A percentile compares a stretch with the other conserved stretches of the same genome.
These are phyloP conservation scores for Farysia itapuensis DNA, from an alignment of 1,284 basidiomycete species.

Conservation along the genomic window DNA sequence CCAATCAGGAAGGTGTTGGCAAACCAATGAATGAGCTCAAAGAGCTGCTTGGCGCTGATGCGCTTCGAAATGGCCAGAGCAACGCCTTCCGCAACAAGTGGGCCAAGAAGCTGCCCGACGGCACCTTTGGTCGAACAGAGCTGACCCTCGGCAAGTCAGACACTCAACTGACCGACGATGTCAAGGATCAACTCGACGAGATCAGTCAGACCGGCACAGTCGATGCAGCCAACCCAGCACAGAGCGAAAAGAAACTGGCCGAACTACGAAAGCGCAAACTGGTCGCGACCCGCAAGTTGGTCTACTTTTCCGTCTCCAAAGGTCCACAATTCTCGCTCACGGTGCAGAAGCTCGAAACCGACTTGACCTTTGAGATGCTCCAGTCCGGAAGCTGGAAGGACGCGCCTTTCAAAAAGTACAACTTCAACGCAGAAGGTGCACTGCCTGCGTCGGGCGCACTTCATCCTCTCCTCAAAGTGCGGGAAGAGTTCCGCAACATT, in stretches of 20 bases:
- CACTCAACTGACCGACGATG: constrained; percentile 41
- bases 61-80: constrained; percentile 71
- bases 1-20: constrained; percentile 39
- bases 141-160: constrained; percentile 26
- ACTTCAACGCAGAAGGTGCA: constrained; percentile 94
- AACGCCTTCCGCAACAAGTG: constrained; percentile 97
- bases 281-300: constrained; percentile 69
- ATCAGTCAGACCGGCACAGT: constrained; percentile 74
- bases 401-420: constrained; percentile 87
- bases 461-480: constrained; percentile 94
- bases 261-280: constrained; percentile 87
- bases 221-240: constrained; percentile 66
- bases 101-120: constrained; percentile 87
- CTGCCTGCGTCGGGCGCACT: constrained; percentile 85
- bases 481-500: constrained; percentile 96
- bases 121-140: constrained; percentile 76
- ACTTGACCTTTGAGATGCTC: constrained; percentile 93
- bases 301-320: constrained; percentile 89
- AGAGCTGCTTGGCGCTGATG: constrained; percentile 51
- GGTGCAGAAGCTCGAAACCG: constrained; percentile 94
- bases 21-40: constrained; percentile 47
- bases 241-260: constrained; percentile 65
- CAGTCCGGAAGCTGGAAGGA: constrained; percentile 64
- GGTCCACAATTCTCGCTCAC: constrained; percentile 87
- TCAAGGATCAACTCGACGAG: constrained; percentile 72